Evolutionary conservation across 1,139 yeast species (phyloP), one percentile per base, ranked within the genome.

Genomic region (Geotrichum aggregatum): DNA sequence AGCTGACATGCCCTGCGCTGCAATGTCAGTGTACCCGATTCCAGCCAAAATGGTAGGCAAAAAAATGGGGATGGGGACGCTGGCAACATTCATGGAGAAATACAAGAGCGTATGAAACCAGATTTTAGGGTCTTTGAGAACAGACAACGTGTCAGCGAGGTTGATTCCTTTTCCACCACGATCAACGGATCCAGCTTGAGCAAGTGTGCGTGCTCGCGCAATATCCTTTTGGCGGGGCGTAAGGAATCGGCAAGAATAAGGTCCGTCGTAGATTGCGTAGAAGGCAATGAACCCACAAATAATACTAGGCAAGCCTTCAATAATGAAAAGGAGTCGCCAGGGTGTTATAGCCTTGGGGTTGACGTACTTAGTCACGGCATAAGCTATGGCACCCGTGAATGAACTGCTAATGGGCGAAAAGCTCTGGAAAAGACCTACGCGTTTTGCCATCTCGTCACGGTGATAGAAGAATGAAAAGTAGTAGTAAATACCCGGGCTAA

Each of bases 351-450:
- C 52, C n/a, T 39, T 36, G 21, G 49, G 39, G 18, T 57, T 38
- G 8, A 56, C 58, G 13, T 41, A 58, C 21, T 54, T 52, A 31
- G 66, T 60, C 81, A 84, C 56, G 3, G 69, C 70, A 49, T 63
- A 66, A 6, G 69, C 69, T 24, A 66, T 53, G 8, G 63, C 64
- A 3, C 69, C 69, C 19, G 67, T 58, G 52, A 66, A 63, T 8
- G 66, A 61, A 19, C 66, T 57, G n/a, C 67, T 64, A 40, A 66
- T 38, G 3, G 68, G 64, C n/a, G 66, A 58, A 18, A 59, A 55
- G 4, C 83, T 72, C 61, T 78, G 78, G 59, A 81, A 73, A 47
- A 80, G 69, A 26, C 83, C 78, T 61, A 78, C 77, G 64, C 85
- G 70, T 49, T 76, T 67, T 2, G 81, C 65, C 50, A 63, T 55